Percentiles rank a stretch among this genome's conserved stretches.
Evolutionary conservation across 441 rosid species (phyloP).

Genomic region (Jatropha podagrica): DNA sequence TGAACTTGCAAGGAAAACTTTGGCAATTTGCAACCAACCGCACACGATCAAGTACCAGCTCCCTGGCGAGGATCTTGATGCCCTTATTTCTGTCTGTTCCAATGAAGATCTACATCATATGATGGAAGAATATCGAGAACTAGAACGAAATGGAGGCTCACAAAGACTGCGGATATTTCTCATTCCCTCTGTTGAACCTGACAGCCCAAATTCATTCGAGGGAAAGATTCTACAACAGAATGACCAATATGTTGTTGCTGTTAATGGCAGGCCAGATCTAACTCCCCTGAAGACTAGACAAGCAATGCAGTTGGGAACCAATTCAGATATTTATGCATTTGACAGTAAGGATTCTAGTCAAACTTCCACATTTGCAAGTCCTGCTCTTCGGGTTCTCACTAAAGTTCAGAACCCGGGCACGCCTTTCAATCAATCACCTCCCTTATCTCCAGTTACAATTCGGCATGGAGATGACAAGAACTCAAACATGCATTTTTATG

Average conservation of each 20-base stretch:
- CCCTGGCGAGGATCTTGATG: constrained; percentile 92
- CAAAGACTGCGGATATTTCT: constrained; percentile 76
- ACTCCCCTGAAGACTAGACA: constrained; percentile 54
- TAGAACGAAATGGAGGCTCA: constrained; percentile 51
- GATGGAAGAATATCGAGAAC: constrained; percentile 73
- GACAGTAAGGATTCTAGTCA: constrained; percentile 50
- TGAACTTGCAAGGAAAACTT: constrained; percentile 57
- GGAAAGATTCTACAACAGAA: constrained; percentile 43
- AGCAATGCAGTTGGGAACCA: constrained; percentile 47
- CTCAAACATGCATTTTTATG: constrained; percentile 22
- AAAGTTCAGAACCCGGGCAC: constrained; percentile 33
- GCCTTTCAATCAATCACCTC: constrained; percentile 45
- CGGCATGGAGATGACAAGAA: constrained; percentile 36
- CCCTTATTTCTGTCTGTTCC: constrained; percentile 78
- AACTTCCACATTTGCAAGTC: constrained; percentile 35
- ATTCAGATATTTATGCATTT: constrained; percentile 47
- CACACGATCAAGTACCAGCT: constrained; percentile 79
- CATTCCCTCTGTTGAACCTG: constrained; percentile 61
- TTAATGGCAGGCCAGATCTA: constrained; percentile 62
- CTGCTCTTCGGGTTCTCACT: constrained; percentile 35
- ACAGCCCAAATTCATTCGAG: constrained; percentile 56
- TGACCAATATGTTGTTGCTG: constrained; percentile 74
- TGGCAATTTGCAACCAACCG: constrained; percentile 53
- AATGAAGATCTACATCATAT: constrained; percentile 84
- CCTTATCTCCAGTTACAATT: constrained; percentile 44